Base-by-base conservation (phyloP, 495 filamentous ascomycete genomes). In the Daldinia bambusicola region DNA sequence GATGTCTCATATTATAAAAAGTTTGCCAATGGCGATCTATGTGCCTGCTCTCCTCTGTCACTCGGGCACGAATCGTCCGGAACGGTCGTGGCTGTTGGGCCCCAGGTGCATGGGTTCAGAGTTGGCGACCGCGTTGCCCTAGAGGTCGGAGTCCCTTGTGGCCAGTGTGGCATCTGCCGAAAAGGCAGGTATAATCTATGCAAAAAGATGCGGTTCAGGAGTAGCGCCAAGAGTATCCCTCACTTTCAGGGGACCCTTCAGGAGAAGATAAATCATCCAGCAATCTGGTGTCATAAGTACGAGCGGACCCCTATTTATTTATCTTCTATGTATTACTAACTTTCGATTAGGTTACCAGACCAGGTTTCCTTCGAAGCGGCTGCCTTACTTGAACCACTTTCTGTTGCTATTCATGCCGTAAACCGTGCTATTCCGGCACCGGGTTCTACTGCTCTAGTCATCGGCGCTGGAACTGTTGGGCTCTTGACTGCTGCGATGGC, bases 231-330 rank as follows among this genome's bases (percentile, higher is more conserved):
- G 78, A 85, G 85, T 41, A 89, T 89, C 68, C 94, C 94, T 40
- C 94, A 97, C 74, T 89, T 89, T 64, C 93, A 96, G 80, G 94
- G 94, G 22, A 97, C 93, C n/a, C 84, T 97, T 36, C 94, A 96
- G 81, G 91, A 93, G 69, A 85, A 86, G 57, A 93, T 96, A 67
- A 97, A 97, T 79, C 93, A 97, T 79, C 93, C 93, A 0, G 93
- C 92, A 9, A 81, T 78, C 38, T 93, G 90, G 89, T 92, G 89
- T 75, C 88, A 92, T 71, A 89, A 88, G 88, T 89, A 78, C 71
- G 83, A 2, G 34, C 45, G 6, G 13, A 32, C 30, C 36, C 77
- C 20, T 40, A 52, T 32, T 37, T 37, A 22, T 48, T 4, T 13
- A 5, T 16, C 9, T 43, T 13, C n/a, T 30, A 36, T 14, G 22